Base-by-base conservation (phyloP, 2,329 filamentous ascomycete genomes). In the Colletotrichum abscissum region DNA sequence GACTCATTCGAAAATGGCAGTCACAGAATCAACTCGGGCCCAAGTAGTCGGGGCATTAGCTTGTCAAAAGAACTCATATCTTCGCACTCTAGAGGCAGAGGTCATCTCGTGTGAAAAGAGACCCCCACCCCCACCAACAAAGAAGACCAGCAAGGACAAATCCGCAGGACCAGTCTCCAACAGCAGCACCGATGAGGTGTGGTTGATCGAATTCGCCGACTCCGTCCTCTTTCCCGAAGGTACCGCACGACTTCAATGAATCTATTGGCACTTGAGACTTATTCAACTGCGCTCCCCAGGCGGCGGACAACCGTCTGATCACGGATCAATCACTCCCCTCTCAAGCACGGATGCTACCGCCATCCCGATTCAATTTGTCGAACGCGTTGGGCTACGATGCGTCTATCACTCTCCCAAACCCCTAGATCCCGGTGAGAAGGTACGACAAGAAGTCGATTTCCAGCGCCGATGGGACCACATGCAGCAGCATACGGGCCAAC, bases 401-500 rank as follows among this genome's bases (percentile, higher is more conserved):
- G 22, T 81, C 0, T 67, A 76, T 3, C 73, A 77, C 63, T 78
- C 78, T 0, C 75, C 78, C 0, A 59, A 69, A 16, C 76, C 78
- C 0, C 11, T 81, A 1, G 49, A 59, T 0, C 75, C 76, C 0
- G 79, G 80, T 0, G 72, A 74, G 0, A 67, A 16, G 7, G 73
- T 81, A 3, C 77, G 76, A 0, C 80, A 81, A 30, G 75, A 78
- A 12, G 72, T 81, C 3, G 77, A 81, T 28, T 80, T 77, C 67
- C 33, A 67, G 5, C 78, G 80, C 0, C 77, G 80, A n/a, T 81
- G 79, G 79, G 77, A 81, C 58, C 79, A 81, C 12, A 81, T 81
- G 80, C 80, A 81, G 14, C 80, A 81, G 7, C 80, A 81, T 24
- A 81, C 80, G 0, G 79, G 80, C 1, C 80, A 81, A 8, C 80